phyloP scores from a whole-genome alignment of 2,329 filamentous ascomycete genomes.

The Seiridium cupressi region DNA sequence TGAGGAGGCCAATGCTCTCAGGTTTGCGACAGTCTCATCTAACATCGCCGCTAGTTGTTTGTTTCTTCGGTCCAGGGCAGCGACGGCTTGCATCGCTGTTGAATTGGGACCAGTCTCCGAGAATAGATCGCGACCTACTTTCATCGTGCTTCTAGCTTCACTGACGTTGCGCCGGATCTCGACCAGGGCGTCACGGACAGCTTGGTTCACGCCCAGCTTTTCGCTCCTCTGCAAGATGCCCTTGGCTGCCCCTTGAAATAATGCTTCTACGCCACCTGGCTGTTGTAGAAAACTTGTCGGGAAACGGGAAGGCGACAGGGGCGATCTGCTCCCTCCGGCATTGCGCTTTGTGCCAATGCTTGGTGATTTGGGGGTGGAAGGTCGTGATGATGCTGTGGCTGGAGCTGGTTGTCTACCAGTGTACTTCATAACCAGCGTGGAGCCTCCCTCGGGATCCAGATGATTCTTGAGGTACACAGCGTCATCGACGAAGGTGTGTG shows the following conservation, averaged over 20 bases:
- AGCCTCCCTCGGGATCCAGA: constrained; percentile 59
- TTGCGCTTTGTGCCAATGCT: constrained; percentile 37
- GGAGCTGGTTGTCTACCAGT: constrained; percentile 52
- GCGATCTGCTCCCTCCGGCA: constrained; percentile 39
- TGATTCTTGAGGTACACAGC: constrained; percentile 72
- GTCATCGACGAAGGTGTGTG: constrained; percentile 82
- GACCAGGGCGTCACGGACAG: constrained; percentile 75
- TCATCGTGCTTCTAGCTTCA: constrained; percentile 45
- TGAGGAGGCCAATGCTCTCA: constrained; percentile 59
- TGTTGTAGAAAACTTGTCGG: constrained; percentile 51
- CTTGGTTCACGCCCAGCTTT: constrained; percentile 76
- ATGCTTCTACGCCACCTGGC: constrained; percentile 60
- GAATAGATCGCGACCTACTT: constrained; percentile 33
- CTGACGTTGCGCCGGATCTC: constrained; percentile 79
- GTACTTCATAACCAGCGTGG: constrained; percentile 68
- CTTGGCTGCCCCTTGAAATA: constrained; percentile 75
- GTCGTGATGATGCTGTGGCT: constrained; percentile 19
- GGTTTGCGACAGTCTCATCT: constrained; percentile 60
- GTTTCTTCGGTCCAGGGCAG: constrained; percentile 63
- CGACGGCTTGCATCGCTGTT: constrained; percentile 36
- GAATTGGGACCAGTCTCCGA: constrained; percentile 26
- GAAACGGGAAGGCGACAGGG: constrained; percentile 47
- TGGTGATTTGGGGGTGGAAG: constrained; percentile 33
- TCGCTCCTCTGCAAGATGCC: constrained; percentile 72
- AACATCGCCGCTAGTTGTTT: constrained; percentile 66